Conservation (phyloP, 2,329 filamentous ascomycete genomes). For the Fusarium irregulare region DNA sequence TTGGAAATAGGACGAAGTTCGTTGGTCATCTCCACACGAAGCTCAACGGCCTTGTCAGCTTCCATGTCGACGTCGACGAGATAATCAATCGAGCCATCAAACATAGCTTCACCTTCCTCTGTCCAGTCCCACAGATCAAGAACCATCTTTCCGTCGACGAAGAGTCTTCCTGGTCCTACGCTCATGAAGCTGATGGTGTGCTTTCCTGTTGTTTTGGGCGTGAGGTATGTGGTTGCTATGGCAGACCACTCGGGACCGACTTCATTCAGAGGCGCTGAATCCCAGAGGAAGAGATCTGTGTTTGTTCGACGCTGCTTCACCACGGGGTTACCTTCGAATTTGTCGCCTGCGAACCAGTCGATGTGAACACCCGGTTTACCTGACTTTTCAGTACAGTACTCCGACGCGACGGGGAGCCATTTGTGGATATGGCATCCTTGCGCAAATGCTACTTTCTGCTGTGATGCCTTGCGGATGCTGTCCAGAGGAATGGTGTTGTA, state of each 20-base stretch:
- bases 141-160: conserved; percentile 67
- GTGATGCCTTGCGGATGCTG: conserved; percentile 66
- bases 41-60: conserved; percentile 68
- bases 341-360: conserved; percentile 73
- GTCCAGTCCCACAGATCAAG: conserved; percentile 77
- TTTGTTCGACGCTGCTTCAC: conserved; percentile 69
- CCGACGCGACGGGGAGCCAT: conserved; percentile 45
- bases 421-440: conserved; percentile 47
- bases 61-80: conserved; percentile 70
- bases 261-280: conserved; percentile 70
- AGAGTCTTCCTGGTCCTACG: conserved; percentile 72
- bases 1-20: conserved; percentile 70
- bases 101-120: conserved; percentile 77
- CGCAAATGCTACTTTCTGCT: conserved; percentile 68
- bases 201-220: conserved; percentile 67
- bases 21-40: conserved; percentile 66
- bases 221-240: conserved; percentile 69
- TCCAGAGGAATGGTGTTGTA: conserved; percentile 72
- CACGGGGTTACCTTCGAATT: conserved; percentile 67
- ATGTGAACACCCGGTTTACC: conserved; percentile 71
- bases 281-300: conserved; percentile 77
- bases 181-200: conserved; percentile 76
- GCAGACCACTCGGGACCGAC: conserved; percentile 74
- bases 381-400: conserved; percentile 48
- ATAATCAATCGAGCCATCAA: conserved; percentile 74